phyloP scores from a whole-genome alignment of 1,284 basidiomycete genomes.

The Irpex rosettiformis region DNA sequence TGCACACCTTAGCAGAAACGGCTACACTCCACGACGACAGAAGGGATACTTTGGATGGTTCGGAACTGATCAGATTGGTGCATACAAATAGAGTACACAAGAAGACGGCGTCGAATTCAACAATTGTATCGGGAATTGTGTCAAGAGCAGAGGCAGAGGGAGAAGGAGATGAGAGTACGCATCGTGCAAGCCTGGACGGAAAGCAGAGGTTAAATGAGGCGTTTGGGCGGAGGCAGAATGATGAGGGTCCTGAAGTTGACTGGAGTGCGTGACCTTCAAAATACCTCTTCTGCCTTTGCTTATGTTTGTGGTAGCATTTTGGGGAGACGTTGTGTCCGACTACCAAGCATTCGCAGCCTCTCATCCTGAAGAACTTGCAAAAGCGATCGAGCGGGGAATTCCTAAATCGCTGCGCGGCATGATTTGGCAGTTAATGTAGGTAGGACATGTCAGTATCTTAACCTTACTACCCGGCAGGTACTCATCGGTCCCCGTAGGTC shows the following conservation, averaged over 20 bases:
- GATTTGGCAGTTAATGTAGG: conserved; percentile 97
- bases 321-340: conserved; percentile 93
- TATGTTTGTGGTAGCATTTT: conserved; percentile 70
- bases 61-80: conserved; percentile 15
- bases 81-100: conserved; percentile 39
- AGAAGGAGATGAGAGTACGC: conserved; percentile 27
- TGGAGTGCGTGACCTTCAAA: conserved; percentile 63
- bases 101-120: conserved; percentile 61
- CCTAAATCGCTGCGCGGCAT: conserved; percentile 86
- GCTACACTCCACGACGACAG: conserved; percentile 18
- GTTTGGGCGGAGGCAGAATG: conserved; percentile 47
- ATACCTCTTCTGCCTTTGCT: conserved; percentile 1
- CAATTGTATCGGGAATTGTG: conserved; percentile 48
- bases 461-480: neutral
- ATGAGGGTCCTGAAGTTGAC: conserved; percentile 48
- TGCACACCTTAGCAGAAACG: neutral
- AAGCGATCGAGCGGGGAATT: conserved; percentile 91
- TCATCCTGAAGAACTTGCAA: conserved; percentile 76
- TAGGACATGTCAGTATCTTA: conserved; percentile 15
- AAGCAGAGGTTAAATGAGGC: conserved; percentile 68
- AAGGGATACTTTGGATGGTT: conserved; percentile 25
- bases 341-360: conserved; percentile 83
- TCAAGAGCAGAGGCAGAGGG: conserved; percentile 45
- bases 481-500: conserved; percentile 44
- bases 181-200: conserved; percentile 56